Base-by-base conservation (phyloP, 2,329 filamentous ascomycete species). In the Penicillium sp. region DNA sequence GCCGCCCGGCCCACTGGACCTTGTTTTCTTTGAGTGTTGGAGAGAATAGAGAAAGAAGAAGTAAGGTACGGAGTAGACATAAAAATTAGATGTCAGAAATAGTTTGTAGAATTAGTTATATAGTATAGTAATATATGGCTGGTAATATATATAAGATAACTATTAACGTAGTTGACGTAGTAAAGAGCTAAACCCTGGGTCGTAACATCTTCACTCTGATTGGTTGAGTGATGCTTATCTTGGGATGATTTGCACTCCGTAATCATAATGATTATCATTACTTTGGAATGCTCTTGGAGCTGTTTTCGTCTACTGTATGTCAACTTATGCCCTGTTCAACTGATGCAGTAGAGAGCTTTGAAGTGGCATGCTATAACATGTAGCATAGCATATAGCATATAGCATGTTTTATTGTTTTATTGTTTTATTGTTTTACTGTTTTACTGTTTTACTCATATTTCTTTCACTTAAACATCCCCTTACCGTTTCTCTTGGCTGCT, bases 151-250 rank as follows among this genome's bases (percentile, higher is more conserved):
- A 27, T 31, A n/a, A n/a, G n/a, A n/a, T n/a, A n/a, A n/a, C n/a
- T n/a, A n/a, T n/a, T n/a, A n/a, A 31, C 29, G 5, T 12, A 31
- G 29, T 31, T 73, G 70, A 74, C 72, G 70, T 74, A 72, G 70
- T 58, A 60, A 51, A 69, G 72, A 68, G 61, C 67, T 73, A 72
- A 72, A 73, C 73, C 70, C 65, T 64, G 64, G 55, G 61, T 73
- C 68, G 68, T 59, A 71, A 73, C 69, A 36, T 59, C 61, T 27
- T 5, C 8, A 0, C 36, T n/a, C 57, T 74, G 62, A 74, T 74
- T 74, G 72, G 72, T 44, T 15, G 15, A 9, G 49, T 41, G 50
- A 53, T 45, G 63, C 71, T 74, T 73, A 73, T 74, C 71, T 72
- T 58, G 58, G 10, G 17, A 58, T 45, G 58, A 61, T 61, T 65